Evolutionary conservation across 176 grass and related monocot genomes (phyloP).

Genomic region (Oryza brachyantha): DNA sequence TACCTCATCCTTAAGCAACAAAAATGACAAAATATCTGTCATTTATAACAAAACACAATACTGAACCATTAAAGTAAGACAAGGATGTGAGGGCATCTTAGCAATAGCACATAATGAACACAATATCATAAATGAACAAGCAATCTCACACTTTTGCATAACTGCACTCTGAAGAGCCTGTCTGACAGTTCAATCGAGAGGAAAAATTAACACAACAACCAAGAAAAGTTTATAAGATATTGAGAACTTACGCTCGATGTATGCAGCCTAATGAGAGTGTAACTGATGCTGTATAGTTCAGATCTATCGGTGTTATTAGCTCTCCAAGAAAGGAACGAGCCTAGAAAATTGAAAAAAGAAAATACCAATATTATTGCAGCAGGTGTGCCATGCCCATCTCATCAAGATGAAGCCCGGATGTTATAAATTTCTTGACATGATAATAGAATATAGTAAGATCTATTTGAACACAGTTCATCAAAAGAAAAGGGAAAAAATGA

Average conservation of each 20-base stretch:
- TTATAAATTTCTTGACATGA: background rate
- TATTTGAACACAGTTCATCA: background rate
- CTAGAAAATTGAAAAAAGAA: constrained; percentile 50
- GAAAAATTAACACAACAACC: constrained; percentile 20
- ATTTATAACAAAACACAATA: constrained; percentile 18
- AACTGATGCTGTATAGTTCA: constrained; percentile 69
- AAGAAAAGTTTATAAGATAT: background rate
- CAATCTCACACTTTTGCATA: background rate
- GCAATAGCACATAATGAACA: background rate
- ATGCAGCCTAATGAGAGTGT: constrained; percentile 91
- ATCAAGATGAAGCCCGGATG: background rate
- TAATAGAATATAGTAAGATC: background rate
- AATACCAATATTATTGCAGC: constrained; percentile 10
- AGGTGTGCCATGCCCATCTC: constrained; percentile 3
- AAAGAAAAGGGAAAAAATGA: background rate
- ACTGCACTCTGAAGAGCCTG: constrained; percentile 3
- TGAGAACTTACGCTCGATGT: constrained; percentile 60
- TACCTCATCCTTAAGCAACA: background rate
- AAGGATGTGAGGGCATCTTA: background rate
- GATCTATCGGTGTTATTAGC: constrained; percentile 62
- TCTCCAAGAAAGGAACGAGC: constrained; percentile 90
- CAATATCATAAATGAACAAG: constrained; percentile 3
- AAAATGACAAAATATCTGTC: background rate
- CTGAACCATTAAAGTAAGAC: background rate
- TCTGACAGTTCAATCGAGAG: background rate